Conservation (phyloP, 345 rosid genomes). For the Linum lewisii region DNA sequence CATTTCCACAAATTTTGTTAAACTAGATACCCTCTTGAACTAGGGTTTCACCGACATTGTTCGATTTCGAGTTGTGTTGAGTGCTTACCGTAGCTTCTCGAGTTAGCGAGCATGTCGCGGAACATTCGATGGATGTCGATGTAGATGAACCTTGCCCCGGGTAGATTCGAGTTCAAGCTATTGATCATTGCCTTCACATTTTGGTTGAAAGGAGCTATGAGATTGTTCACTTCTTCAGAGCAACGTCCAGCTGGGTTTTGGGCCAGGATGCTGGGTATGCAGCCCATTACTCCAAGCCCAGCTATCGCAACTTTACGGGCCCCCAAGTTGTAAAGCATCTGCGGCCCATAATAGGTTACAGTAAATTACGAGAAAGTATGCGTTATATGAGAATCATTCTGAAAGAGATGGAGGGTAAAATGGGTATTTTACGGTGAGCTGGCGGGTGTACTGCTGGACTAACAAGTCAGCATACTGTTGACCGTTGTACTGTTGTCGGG, state of each 20-base stretch:
- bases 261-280: constrained; percentile 11
- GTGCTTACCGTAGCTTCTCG: neutral
- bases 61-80: neutral
- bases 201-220: constrained; percentile 15
- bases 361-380: neutral
- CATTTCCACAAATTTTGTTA: neutral
- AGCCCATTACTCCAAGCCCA: constrained; percentile 28
- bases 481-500: constrained; percentile 11
- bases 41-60: neutral
- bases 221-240: constrained; percentile 15
- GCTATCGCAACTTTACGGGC: constrained; percentile 30
- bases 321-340: constrained; percentile 23
- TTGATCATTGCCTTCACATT: constrained; percentile 17
- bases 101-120: neutral
- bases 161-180: constrained; percentile 11
- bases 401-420: neutral
- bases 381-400: neutral
- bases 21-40: too few species aligned
- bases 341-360: neutral
- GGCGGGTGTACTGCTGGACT: constrained; percentile 14
- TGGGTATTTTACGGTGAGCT: constrained; percentile 15
- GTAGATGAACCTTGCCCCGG: constrained; percentile 23
- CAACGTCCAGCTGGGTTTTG: constrained; percentile 16
- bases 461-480: constrained; percentile 19
- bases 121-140: constrained; percentile 9